These are phyloP conservation scores for Biscogniauxia sp. DNA, from an alignment of 2,329 filamentous ascomycete species.

Conservation along the genomic window DNA sequence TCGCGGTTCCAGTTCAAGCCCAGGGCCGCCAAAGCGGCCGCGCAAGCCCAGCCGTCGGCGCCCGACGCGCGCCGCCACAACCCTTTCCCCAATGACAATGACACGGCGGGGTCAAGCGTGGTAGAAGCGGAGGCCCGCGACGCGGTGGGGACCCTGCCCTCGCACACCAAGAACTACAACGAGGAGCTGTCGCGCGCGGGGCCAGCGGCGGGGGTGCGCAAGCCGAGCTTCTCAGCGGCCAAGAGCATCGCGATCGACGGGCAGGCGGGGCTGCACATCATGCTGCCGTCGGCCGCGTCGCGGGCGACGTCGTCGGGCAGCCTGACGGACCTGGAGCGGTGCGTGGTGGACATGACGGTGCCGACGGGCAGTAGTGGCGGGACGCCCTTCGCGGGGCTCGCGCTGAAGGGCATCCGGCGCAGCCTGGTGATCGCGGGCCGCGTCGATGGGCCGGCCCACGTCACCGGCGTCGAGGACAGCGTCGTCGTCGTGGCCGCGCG, in stretches of 20 bases:
- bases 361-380: constrained; percentile 54
- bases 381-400: constrained; percentile 66
- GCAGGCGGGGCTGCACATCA: constrained; percentile 70
- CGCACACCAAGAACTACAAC: constrained; percentile 52
- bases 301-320: constrained; percentile 72
- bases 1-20: constrained; percentile 82
- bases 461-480: constrained; percentile 71
- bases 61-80: constrained; percentile 28
- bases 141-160: constrained; percentile 37
- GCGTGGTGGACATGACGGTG: constrained; percentile 77
- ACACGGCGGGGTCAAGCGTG: background rate
- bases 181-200: constrained; percentile 46
- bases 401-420: constrained; percentile 65
- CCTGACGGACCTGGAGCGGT: constrained; percentile 65
- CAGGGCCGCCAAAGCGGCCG: constrained; percentile 52
- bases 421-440: constrained; percentile 76
- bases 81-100: constrained; percentile 15
- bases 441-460: constrained; percentile 77
- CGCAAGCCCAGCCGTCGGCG: constrained; percentile 39
- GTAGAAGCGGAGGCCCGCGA: constrained; percentile 34
- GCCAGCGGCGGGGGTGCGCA: constrained; percentile 43
- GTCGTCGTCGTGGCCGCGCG: constrained; percentile 75
- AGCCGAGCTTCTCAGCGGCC: constrained; percentile 62
- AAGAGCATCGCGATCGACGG: constrained; percentile 63
- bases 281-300: constrained; percentile 69